Evolutionary conservation across 2,329 filamentous ascomycete genomes (phyloP).

Genomic region (Trichoderma semiorbis): DNA sequence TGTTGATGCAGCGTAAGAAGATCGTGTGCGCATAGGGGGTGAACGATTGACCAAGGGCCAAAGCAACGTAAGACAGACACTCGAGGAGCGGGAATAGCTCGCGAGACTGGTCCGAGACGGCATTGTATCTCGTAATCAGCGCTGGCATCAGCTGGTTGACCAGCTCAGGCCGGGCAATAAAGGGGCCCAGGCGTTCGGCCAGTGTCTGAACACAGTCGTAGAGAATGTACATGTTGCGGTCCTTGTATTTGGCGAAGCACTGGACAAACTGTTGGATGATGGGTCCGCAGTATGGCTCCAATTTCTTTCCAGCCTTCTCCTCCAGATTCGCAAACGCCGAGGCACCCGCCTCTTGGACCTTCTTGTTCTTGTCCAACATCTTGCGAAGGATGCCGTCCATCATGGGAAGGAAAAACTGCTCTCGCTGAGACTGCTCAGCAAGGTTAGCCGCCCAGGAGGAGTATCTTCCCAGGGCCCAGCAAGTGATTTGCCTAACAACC

Average conservation of each 20-base stretch:
- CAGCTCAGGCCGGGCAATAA: conserved; percentile 76
- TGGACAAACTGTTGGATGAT: conserved; percentile 89
- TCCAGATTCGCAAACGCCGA: conserved; percentile 95
- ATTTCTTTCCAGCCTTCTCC: conserved; percentile 78
- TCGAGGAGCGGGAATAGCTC: conserved; percentile 96
- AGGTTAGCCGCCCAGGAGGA: conserved; percentile 87
- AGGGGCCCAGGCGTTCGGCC: conserved; percentile 82
- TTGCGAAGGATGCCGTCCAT: conserved; percentile 93
- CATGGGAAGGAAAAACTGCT: conserved; percentile 85
- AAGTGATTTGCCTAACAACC: conserved; percentile 93
- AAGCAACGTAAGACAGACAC: conserved; percentile 90
- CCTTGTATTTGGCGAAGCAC: conserved; percentile 95
- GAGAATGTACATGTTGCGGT: conserved; percentile 97
- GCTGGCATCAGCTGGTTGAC: conserved; percentile 88
- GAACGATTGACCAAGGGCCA: conserved; percentile 78
- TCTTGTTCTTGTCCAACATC: conserved; percentile 97
- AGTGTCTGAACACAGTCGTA: conserved; percentile 98
- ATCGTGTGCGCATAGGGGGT: conserved; percentile 81
- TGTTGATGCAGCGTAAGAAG: conserved; percentile 81
- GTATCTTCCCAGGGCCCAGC: conserved; percentile 94
- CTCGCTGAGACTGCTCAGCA: conserved; percentile 61
- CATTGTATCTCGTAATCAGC: conserved; percentile 82
- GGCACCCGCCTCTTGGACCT: conserved; percentile 92
- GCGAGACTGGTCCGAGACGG: conserved; percentile 80
- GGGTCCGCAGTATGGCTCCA: conserved; percentile 82